Evolutionary conservation across 371 early-diverging fungal genomes (phyloP), one percentile per base, ranked within the genome.

Genomic region (Apophysomyces variabilis): DNA sequence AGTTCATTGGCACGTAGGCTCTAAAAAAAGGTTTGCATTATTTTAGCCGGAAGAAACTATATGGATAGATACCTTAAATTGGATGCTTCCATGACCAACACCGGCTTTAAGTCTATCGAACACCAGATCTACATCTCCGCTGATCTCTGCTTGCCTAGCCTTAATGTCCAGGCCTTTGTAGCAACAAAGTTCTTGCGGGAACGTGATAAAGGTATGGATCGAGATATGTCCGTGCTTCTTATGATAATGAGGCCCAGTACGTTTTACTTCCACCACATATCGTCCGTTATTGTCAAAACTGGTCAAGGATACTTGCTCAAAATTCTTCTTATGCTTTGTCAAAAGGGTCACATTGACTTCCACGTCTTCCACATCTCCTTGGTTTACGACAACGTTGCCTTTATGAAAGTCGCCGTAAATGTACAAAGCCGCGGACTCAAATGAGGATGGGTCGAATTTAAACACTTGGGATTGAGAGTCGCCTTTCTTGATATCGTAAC

Each of bases 61-160:
- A 44, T 14, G 32, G 32, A 26, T 26, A 26, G 18, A 57, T 61
- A 66, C 66, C 44, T 58, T 46, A 9, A 71, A 71, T n/a, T 57
- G 38, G 36, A 71, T 62, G 4, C 44, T 57, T 9, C 66, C 71
- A n/a, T 70, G 61, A 9, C 67, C 65, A 18, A 66, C 54, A 38
- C 65, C 65, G n/a, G 67, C 63, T 41, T 37, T 38, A 26, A 65
- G 64, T 35, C 35, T 46, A 26, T 32, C 54, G 32, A 67, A 65
- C n/a, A 16, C 26, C 32, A 57, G 35, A 12, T 57, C 57, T 57
- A 26, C 54, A 39, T 60, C 58, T 54, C 64, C 61, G 32, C 14
- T n/a, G 54, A 16, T 54, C 35, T 32, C 41, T 39, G 41, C 56
- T 62, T 37, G 54, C 41, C 13, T 60, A 46, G 21, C 36, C 6